These are phyloP conservation scores for Camptophora hylomeconis DNA, from an alignment of 2,329 filamentous ascomycete genomes.

Conservation along the genomic window DNA sequence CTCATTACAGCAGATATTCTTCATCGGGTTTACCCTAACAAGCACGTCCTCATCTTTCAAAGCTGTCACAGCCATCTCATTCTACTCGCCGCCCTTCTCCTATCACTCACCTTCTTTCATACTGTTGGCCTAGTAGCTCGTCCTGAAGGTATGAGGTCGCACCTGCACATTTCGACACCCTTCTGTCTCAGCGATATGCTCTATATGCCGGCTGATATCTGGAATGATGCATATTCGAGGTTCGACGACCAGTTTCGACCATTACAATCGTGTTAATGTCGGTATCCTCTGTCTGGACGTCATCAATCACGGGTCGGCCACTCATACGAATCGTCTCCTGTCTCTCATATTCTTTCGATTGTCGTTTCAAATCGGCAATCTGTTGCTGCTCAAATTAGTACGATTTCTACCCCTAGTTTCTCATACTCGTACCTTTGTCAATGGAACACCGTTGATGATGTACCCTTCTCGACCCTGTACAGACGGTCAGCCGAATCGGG, in stretches of 20 bases:
- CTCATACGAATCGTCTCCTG: constrained; percentile 34
- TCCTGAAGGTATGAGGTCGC: too few relatives aligned
- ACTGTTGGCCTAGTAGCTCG: too few relatives aligned
- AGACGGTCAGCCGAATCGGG: constrained; percentile 2
- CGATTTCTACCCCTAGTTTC: constrained; percentile 5
- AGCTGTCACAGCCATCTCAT: too few relatives aligned
- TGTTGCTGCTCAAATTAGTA: constrained; percentile 25
- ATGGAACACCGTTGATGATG: constrained; percentile 31
- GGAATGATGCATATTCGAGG: too few relatives aligned
- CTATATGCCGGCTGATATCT: constrained; percentile 4
- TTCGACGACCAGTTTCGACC: constrained; percentile 3
- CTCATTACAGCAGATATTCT: too few relatives aligned
- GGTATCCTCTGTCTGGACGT: constrained; percentile 9
- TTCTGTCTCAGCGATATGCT: constrained; percentile 1
- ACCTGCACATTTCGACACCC: too few relatives aligned
- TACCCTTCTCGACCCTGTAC: constrained; percentile 36
- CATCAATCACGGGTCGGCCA: constrained; percentile 6
- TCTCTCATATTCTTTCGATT: constrained; percentile 35
- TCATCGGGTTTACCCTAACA: too few relatives aligned
- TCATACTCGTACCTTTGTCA: constrained; percentile 29
- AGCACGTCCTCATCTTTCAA: too few relatives aligned
- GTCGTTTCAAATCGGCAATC: constrained; percentile 35
- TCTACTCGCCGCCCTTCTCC: too few relatives aligned
- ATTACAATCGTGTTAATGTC: constrained; percentile 17
- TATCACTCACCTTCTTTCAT: too few relatives aligned